Evolutionary conservation across 345 rosid genomes (phyloP), one percentile per base, ranked within the genome.

Genomic region (Linum lewisii): DNA sequence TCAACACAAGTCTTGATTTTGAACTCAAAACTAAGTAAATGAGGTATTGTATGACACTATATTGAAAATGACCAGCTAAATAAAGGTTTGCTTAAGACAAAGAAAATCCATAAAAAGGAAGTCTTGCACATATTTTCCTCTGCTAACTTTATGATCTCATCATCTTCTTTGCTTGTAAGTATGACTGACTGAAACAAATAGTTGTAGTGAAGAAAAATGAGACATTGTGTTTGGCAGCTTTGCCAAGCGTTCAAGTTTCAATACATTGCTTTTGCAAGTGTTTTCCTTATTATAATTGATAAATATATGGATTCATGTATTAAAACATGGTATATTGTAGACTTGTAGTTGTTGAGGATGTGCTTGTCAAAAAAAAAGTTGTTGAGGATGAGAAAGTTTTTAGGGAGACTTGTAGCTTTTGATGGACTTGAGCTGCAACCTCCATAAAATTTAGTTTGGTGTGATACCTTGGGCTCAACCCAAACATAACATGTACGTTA

Each of bases 141-240:
- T 59, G 18, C 4, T 45, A 21, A 0, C 1, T 22, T 18, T 23
- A 19, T 7, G 58, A 5, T 3, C 44, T 11, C 51, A 21, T 22
- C 42, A 19, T 54, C 81, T 32, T 64, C 82, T 80, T 78, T 65
- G 81, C 81, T 78, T 78, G 55, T 21, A 78, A 78, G 81, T 63
- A 61, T 62, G 63, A 63, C 55, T 20, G 50, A 54, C 49, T 49
- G 37, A 18, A 54, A 13, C 53, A 62, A 61, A 7, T 8, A 15
- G 26, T 44, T n/a, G n/a, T n/a, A n/a, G 16, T 19, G 32, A 58
- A 42, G 32, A 29, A 25, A 65, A 20, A 15, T 15, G 0, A 69
- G 69, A 51, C 64, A 59, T 49, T 59, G 9, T 59, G 9, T 24
- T 26, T 59, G 21, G 2, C 44, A n/a, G 13, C 54, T n/a, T 36